Conservation (phyloP, 2,329 filamentous ascomycete genomes). For the Talaromyces funiculosus region DNA sequence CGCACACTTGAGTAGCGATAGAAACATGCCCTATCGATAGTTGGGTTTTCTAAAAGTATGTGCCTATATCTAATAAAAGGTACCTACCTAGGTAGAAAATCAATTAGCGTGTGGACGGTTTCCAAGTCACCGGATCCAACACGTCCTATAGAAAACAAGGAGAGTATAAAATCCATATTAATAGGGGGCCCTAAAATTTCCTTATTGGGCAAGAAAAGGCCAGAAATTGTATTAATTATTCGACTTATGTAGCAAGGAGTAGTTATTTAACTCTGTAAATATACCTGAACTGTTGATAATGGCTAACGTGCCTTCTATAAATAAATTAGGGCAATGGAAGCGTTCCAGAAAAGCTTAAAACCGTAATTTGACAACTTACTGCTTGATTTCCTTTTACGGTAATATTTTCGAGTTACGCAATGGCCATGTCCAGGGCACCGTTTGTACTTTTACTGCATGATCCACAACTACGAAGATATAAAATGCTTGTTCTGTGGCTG, state of each 20-base stretch:
- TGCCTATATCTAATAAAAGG: no score
- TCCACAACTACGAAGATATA: neutral
- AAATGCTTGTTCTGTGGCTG: no score
- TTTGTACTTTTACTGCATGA: no score
- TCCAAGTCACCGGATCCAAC: neutral
- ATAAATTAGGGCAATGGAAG: neutral
- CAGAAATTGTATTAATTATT: neutral
- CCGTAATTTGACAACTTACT: slow-evolving; percentile 36
- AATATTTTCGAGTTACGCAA: neutral
- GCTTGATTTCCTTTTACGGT: slow-evolving; percentile 35
- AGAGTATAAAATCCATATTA: neutral
- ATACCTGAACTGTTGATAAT: neutral
- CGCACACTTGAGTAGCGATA: neutral
- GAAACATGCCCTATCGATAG: no score
- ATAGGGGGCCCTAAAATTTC: neutral
- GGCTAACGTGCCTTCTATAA: neutral
- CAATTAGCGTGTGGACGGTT: no score
- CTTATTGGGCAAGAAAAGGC: neutral
- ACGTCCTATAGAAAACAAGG: neutral
- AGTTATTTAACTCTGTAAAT: neutral
- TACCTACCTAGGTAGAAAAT: no score
- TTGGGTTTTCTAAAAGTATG: no score
- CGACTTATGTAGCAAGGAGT: neutral
- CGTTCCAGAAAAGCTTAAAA: slow-evolving; percentile 23
- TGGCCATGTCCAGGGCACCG: neutral